Percentiles rank a stretch among this genome's conserved stretches.
Conservation (phyloP, 352 stramenopile genomes). For the Peronospora tabacina region DNA sequence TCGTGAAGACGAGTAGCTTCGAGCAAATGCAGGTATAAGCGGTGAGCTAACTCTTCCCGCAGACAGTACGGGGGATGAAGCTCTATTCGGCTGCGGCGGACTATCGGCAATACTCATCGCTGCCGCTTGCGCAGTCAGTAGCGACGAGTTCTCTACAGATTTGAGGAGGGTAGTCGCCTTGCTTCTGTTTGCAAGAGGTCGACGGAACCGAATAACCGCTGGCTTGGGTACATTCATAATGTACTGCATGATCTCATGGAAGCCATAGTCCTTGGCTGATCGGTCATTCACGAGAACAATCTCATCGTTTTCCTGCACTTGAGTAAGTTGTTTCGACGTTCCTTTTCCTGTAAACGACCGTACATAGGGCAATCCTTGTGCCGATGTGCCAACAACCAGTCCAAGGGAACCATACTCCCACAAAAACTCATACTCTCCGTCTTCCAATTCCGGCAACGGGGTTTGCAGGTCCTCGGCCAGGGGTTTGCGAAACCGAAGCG, state of each 20-base stretch:
- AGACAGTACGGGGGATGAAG: constrained; percentile 11
- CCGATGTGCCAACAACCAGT: constrained; percentile 59
- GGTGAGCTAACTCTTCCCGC: constrained; percentile 2
- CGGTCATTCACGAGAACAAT: constrained; percentile 77
- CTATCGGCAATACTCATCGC: constrained; percentile 11
- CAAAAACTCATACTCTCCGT: constrained; percentile 79
- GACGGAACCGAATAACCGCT: constrained; percentile 65
- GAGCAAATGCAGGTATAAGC: constrained; percentile 8
- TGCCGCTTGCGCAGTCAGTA: constrained; percentile 22
- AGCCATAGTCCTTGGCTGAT: constrained; percentile 42
- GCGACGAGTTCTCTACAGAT: constrained; percentile 6
- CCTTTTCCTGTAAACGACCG: constrained; percentile 77
- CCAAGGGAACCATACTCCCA: constrained; percentile 75
- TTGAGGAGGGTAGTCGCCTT: constrained; percentile 16
- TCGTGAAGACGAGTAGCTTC: constrained; percentile 12
- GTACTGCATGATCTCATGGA: constrained; percentile 76
- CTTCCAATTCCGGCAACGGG: constrained; percentile 38
- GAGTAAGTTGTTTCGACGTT: constrained; percentile 54
- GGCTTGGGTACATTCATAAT: constrained; percentile 83
- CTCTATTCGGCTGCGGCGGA: constrained; percentile 8
- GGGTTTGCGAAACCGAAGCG: constrained; percentile 63
- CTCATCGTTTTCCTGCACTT: constrained; percentile 71
- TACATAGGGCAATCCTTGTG: constrained; percentile 53
- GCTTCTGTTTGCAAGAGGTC: constrained; percentile 17
- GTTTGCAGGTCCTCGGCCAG: constrained; percentile 42